Base-by-base conservation (phyloP, 78 protist genomes). In the Guillardia theta region DNA sequence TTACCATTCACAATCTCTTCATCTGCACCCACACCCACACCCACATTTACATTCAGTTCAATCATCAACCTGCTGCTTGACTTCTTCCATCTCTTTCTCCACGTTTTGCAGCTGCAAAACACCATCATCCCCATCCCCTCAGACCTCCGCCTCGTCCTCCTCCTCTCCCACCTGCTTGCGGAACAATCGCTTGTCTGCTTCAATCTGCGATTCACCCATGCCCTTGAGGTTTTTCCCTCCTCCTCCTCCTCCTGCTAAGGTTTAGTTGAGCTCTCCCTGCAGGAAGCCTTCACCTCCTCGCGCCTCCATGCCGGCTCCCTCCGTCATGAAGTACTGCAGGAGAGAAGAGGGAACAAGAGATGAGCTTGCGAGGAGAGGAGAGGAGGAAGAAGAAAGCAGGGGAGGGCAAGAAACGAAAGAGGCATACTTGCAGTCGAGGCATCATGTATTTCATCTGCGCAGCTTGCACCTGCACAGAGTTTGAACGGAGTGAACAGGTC, bases 381-480 rank as follows among this genome's bases (percentile, higher is more conserved):
- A 50, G 58, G 58, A 10, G 30, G 58, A 10, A 50, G 58, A 15
- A 50, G 58, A 50, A 50, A 10, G 15, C 30, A 50, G 15, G 30
- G 15, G 58, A 10, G 30, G 30, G 58, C 58, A 15, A 10, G 58
- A 10, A 15, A 19, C 30, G 58, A 50, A 50, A n/a, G n/a, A 50
- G 10, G 58, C 58, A 15, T 15, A 15, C 30, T 44, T 92, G 39
- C 45, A 92, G 87, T 24, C 94, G 78, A 27, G 94, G 94, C 3
- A 92, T 47, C 94, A 92, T 92, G 83, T 92, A 92, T n/a, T 30
- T 10, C 94, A 92, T 53, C 53, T 41, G 94, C 88, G 94, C 94
- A 30, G 39, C 70, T 19, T 5, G 4, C 94, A 92, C 94, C 54
- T 77, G 44, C 19, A 19, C 88, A 37, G 47, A 37, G 58, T 15